phyloP scores from a whole-genome alignment of 2,329 filamentous ascomycete genomes.

The Corynespora cassiicola region DNA sequence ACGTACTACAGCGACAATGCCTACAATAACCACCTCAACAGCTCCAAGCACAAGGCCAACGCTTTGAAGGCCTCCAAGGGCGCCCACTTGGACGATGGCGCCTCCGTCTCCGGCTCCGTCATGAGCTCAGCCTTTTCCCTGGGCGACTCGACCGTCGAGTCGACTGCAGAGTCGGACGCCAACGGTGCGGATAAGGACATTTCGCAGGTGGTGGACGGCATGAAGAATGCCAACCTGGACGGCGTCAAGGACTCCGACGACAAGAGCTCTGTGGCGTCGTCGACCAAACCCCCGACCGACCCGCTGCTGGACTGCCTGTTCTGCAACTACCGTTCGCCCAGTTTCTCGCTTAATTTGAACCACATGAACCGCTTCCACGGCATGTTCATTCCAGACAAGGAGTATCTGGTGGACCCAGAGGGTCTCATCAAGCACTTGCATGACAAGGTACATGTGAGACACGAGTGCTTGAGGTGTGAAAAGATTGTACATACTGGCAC shows the following conservation, averaged over 20 bases:
- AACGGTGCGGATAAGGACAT: constrained; percentile 77
- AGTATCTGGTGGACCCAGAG: constrained; percentile 81
- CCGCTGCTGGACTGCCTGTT: constrained; percentile 74
- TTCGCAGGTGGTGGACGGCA: constrained; percentile 75
- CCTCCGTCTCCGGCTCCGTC: constrained; percentile 68
- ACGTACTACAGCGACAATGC: constrained; percentile 97
- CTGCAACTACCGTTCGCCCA: constrained; percentile 86
- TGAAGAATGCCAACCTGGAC: constrained; percentile 70
- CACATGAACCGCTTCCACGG: constrained; percentile 95
- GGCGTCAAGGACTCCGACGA: constrained; percentile 52
- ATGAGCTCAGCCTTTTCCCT: constrained; percentile 92
- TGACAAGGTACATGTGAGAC: constrained; percentile 77
- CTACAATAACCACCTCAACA: constrained; percentile 88
- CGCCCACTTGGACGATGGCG: constrained; percentile 65
- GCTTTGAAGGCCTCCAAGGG: constrained; percentile 55
- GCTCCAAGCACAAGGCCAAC: constrained; percentile 84
- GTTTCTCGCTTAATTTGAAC: constrained; percentile 74
- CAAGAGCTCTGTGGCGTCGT: constrained; percentile 31
- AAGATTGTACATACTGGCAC: constrained; percentile 79
- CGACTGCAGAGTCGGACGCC: constrained; percentile 61
- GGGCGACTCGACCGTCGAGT: constrained; percentile 74
- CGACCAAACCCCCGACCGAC: constrained; percentile 41
- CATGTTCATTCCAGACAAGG: constrained; percentile 92
- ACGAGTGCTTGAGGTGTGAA: constrained; percentile 88
- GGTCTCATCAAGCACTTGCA: constrained; percentile 81